A percentile compares a stretch with the other conserved stretches of the same genome.
phyloP scores from a whole-genome alignment of 192 early-diverging fungal genomes.

The Coemansia sp. region DNA sequence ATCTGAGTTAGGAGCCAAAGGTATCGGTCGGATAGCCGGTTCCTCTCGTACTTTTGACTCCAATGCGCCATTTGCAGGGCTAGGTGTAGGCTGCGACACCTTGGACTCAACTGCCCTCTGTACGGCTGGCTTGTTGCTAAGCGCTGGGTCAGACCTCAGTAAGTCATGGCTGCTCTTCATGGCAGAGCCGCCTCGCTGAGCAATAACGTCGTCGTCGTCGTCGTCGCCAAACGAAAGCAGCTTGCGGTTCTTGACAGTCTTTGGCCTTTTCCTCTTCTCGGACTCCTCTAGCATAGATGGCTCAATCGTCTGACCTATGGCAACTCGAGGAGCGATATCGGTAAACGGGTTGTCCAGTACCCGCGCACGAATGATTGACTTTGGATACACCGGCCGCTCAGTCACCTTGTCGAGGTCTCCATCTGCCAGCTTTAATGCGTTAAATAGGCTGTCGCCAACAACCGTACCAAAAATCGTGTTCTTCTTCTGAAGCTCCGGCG shows the following conservation, averaged over 20 bases:
- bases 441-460: conserved; percentile 91
- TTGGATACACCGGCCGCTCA: conserved; percentile 81
- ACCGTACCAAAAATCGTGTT: conserved; percentile 94
- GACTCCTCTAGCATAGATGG: conserved; percentile 7
- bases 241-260: conserved; percentile 46
- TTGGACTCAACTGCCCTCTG: background rate
- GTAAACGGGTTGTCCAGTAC: conserved; percentile 90
- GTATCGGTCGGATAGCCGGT: background rate
- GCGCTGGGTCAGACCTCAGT: conserved; percentile 33
- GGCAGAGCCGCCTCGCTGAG: conserved; percentile 22
- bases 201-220: conserved; percentile 41
- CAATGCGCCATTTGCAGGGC: background rate
- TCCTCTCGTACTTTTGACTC: background rate
- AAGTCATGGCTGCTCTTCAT: conserved; percentile 85
- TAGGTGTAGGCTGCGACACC: background rate
- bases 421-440: conserved; percentile 84
- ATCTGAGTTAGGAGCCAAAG: conserved; percentile 10
- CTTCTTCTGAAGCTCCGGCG: conserved; percentile 84
- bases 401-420: conserved; percentile 74
- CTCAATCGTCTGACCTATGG: conserved; percentile 25
- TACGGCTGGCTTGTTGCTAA: conserved; percentile 15
- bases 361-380: conserved; percentile 64
- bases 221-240: conserved; percentile 93
- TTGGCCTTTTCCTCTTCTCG: conserved; percentile 32
- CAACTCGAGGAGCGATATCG: conserved; percentile 82